Evolutionary conservation across 2,329 filamentous ascomycete species (phyloP), one percentile per base, ranked within the genome.

Genomic region (Beauveria rudraprayagi): DNA sequence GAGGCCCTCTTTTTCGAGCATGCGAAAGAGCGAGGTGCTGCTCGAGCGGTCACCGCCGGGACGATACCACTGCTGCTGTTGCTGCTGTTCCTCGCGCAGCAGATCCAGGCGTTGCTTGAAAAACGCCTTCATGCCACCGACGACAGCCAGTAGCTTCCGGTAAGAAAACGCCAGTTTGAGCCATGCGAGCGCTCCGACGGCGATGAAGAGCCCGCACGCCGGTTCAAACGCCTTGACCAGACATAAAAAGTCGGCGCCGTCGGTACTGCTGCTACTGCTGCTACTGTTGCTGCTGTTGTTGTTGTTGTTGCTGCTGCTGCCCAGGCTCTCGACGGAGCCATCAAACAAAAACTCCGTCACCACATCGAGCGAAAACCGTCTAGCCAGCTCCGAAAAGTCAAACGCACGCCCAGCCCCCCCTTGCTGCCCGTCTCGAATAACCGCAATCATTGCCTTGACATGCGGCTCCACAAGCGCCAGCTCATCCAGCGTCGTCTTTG

Each of bases 281-380:
- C 41, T n/a, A 7, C 17, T 17, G 7, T 2, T 19, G 41, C 7
- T 17, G 10, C 26, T 17, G 47, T 7, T 17, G 8, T 7, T 9
- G 26, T 5, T 9, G 17, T n/a, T 11, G 28, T 37, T 7, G 24
- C 24, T 14, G 30, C 30, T 10, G 6, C 34, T 28, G 22, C 30
- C n/a, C 6, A 61, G 19, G 17, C 52, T 56, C 3, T 41, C 46
- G 3, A 57, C 54, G 9, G 60, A 61, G 17, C 40, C 22, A n/a
- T 56, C 60, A 47, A 61, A 61, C 19, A 61, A 16, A 37, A 61
- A 56, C 17, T 61, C 60, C n/a, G 60, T 57, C 40, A 61, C 60
- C 16, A 61, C 47, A 14, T 56, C 60, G n/a, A 61, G 53, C 2
- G 54, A 56, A 34, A 61, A 56, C 4, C 59, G 44, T 24, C 52